phyloP scores from a whole-genome alignment of 176 grass and related monocot species.

The Juncus inflexus region DNA sequence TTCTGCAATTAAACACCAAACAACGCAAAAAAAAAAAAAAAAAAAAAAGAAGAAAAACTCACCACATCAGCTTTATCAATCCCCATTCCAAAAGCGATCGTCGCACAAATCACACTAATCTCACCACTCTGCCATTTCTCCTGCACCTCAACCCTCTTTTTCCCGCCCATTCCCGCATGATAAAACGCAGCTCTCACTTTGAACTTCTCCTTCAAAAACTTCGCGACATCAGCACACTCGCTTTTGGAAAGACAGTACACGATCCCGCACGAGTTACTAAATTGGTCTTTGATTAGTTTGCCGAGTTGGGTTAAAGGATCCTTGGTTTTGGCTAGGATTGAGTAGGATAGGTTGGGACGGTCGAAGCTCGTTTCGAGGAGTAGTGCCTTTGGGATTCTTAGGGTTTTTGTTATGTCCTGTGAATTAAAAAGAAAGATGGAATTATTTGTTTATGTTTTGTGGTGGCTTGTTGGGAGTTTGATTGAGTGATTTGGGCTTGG shows the following conservation, averaged over 20 bases:
- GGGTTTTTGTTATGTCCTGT: constrained; percentile 58
- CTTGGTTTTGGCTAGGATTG: constrained; percentile 62
- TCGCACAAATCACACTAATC: constrained; percentile 72
- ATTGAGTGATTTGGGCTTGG: background rate
- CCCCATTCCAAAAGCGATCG: constrained; percentile 95
- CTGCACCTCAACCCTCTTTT: constrained; percentile 59
- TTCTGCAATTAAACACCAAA: too few relatives aligned
- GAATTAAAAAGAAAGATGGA: constrained; percentile 8
- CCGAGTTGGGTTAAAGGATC: constrained; percentile 65
- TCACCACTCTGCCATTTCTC: constrained; percentile 88
- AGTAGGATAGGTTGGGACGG: constrained; percentile 66
- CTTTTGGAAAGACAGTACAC: constrained; percentile 86
- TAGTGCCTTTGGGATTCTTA: constrained; percentile 62
- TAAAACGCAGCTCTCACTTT: constrained; percentile 69
- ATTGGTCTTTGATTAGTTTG: constrained; percentile 64
- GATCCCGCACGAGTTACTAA: constrained; percentile 66
- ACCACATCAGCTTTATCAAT: constrained; percentile 98
- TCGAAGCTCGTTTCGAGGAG: constrained; percentile 84
- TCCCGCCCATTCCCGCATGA: constrained; percentile 64
- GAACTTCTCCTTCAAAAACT: constrained; percentile 73
- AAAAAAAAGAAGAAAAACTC: constrained; percentile 8
- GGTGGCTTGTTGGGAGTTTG: background rate
- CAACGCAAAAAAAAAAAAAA: background rate
- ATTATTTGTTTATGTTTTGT: background rate
- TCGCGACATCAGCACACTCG: constrained; percentile 77